A percentile compares a stretch with the other conserved stretches of the same genome.
Evolutionary conservation across 768 basidiomycete species (phyloP).

Genomic region (Tricholoma furcatifolium): DNA sequence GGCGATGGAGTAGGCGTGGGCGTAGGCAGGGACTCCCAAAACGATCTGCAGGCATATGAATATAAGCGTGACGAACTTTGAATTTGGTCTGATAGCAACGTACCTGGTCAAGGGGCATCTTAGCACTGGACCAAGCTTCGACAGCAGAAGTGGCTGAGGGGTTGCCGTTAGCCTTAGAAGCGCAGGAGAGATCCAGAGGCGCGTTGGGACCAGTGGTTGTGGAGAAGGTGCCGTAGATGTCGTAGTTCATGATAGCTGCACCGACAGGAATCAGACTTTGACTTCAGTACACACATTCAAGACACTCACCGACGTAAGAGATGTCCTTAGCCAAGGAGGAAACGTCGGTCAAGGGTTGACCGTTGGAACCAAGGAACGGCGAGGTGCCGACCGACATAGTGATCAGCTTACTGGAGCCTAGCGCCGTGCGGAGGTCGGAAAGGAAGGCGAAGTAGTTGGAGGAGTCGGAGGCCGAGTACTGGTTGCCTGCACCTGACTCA

Average conservation of each 20-base stretch:
- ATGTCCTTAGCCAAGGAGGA: constrained; percentile 70
- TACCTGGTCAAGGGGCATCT: constrained; percentile 59
- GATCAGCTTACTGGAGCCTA: constrained; percentile 48
- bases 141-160: constrained; percentile 67
- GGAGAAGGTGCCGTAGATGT: constrained; percentile 40
- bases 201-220: constrained; percentile 77
- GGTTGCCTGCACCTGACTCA: constrained; percentile 59
- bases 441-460: constrained; percentile 80
- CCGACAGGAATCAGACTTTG: neutral
- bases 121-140: constrained; percentile 67
- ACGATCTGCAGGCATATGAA: constrained; percentile 46
- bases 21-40: constrained; percentile 80
- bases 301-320: constrained; percentile 36
- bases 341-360: constrained; percentile 65
- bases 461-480: constrained; percentile 56
- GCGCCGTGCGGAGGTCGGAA: constrained; percentile 56
- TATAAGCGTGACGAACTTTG: too few relatives aligned
- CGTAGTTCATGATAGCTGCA: constrained; percentile 63
- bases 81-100: too few relatives aligned
- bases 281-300: neutral
- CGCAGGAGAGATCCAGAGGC: constrained; percentile 72
- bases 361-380: constrained; percentile 47
- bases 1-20: constrained; percentile 63
- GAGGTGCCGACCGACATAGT: constrained; percentile 42
- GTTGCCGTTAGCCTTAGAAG: constrained; percentile 53